These are phyloP conservation scores for Schwanniomyces sp. DNA, from an alignment of 805 yeast genomes.

Conservation along the genomic window DNA sequence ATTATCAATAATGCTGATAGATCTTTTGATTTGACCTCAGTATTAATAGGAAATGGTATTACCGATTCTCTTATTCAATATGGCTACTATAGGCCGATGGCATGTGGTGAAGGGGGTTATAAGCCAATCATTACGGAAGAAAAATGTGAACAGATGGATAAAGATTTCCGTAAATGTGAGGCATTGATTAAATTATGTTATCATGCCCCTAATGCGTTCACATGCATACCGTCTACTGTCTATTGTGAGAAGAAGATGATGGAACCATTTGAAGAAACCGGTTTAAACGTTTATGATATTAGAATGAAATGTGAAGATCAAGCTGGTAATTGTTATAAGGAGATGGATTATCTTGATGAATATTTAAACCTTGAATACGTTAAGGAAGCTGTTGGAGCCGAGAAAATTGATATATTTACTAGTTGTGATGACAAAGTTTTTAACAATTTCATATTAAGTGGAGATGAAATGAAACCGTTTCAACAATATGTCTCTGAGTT, in stretches of 20 bases:
- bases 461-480: slow-evolving; percentile 70
- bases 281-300: slow-evolving; percentile 65
- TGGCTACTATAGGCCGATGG: slow-evolving; percentile 44
- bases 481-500: slow-evolving; percentile 57
- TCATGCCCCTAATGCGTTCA: slow-evolving; percentile 25
- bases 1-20: slow-evolving; percentile 66
- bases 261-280: slow-evolving; percentile 43
- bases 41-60: slow-evolving; percentile 46
- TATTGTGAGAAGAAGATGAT: slow-evolving; percentile 28
- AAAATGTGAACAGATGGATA: slow-evolving; percentile 34
- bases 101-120: slow-evolving; percentile 46
- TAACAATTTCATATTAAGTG: slow-evolving; percentile 52
- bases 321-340: slow-evolving; percentile 54
- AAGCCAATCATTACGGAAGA: slow-evolving; percentile 33
- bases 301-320: slow-evolving; percentile 50
- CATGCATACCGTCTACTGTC: slow-evolving; percentile 42
- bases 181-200: slow-evolving; percentile 31
- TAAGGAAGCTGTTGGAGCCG: slow-evolving; percentile 57
- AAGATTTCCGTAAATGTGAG: slow-evolving; percentile 34
- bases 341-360: slow-evolving; percentile 47
- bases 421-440: slow-evolving; percentile 51
- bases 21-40: slow-evolving; percentile 36
- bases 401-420: slow-evolving; percentile 45
- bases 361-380: slow-evolving; percentile 56
- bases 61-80: slow-evolving; percentile 43